These are phyloP conservation scores for Penicillium ucsense DNA, from an alignment of 495 filamentous ascomycete genomes.

Conservation along the genomic window DNA sequence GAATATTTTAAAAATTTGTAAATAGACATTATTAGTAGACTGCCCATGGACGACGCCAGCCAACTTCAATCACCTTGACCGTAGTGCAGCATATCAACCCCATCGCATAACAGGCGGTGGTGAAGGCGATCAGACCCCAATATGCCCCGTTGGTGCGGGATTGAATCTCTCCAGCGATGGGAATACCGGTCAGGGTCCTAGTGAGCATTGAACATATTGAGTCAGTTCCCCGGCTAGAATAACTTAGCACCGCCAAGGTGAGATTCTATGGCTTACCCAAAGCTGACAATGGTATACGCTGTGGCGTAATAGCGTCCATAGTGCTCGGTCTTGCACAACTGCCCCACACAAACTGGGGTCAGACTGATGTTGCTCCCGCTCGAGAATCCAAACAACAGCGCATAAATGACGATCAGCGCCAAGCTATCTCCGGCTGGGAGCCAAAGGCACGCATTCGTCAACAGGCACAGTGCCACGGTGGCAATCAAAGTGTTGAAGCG, in stretches of 20 bases:
- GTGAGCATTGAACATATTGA: slow-evolving; percentile 2
- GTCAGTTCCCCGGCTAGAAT: slow-evolving; percentile 12
- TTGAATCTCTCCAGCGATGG: slow-evolving; percentile 73
- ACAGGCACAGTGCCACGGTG: slow-evolving; percentile 49
- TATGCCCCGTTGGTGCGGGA: slow-evolving; percentile 44
- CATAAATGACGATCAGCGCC: slow-evolving; percentile 58
- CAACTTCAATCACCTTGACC: slow-evolving; percentile 56
- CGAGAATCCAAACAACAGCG: slow-evolving; percentile 73
- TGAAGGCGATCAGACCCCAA: slow-evolving; percentile 59
- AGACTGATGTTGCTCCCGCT: slow-evolving; percentile 78
- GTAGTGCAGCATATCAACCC: slow-evolving; percentile 51
- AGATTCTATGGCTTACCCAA: slow-evolving; percentile 46
- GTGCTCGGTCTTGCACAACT: slow-evolving; percentile 76
- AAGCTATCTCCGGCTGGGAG: slow-evolving; percentile 51
- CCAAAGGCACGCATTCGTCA: slow-evolving; percentile 72
- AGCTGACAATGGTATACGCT: slow-evolving; percentile 79
- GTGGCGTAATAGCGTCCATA: slow-evolving; percentile 84
- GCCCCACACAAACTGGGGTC: slow-evolving; percentile 82
- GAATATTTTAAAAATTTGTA: no score
- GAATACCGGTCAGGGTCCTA: slow-evolving; percentile 69
- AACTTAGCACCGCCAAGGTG: slow-evolving; percentile 3
- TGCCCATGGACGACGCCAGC: slow-evolving; percentile 46
- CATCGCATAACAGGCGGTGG: slow-evolving; percentile 50
- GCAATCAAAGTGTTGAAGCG: slow-evolving; percentile 55
- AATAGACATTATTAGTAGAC: slow-evolving; percentile 18